Percentiles rank a stretch among this genome's conserved stretches.
Evolutionary conservation across 345 rosid genomes (phyloP).

Genomic region (Camelina sativa): DNA sequence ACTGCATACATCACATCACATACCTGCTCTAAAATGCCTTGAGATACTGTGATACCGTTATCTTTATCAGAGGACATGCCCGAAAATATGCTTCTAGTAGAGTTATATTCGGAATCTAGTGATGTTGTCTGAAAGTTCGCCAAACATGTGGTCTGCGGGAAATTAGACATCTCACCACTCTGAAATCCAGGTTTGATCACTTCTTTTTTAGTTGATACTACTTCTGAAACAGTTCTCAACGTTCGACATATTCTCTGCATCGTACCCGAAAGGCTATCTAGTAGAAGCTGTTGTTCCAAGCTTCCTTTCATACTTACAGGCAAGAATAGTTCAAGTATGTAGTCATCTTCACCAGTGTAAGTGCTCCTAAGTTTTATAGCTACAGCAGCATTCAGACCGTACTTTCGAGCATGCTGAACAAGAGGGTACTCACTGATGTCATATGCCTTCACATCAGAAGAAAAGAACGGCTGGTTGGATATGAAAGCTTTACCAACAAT

Average conservation of each 20-base stretch:
- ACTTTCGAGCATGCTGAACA: constrained; percentile 91
- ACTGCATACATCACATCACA: constrained; percentile 9
- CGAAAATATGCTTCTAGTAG: constrained; percentile 40
- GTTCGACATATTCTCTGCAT: constrained; percentile 86
- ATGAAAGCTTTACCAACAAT: constrained; percentile 86
- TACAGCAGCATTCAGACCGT: constrained; percentile 85
- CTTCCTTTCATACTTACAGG: constrained; percentile 77
- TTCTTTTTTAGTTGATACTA: constrained; percentile 49
- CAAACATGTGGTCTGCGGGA: constrained; percentile 40
- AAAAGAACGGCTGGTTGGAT: constrained; percentile 78
- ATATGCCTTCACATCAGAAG: constrained; percentile 75
- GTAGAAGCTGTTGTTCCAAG: constrained; percentile 80
- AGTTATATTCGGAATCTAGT: constrained; percentile 45
- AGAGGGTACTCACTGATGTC: constrained; percentile 79
- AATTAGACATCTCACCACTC: constrained; percentile 39
- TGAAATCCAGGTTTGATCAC: constrained; percentile 41
- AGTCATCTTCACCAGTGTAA: constrained; percentile 76
- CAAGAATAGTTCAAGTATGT: constrained; percentile 85
- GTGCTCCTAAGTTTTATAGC: constrained; percentile 89
- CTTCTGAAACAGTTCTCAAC: constrained; percentile 76
- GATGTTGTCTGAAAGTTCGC: constrained; percentile 45
- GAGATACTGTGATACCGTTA: constrained; percentile 44
- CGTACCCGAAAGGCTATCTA: constrained; percentile 78
- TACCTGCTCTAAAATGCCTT: constrained; percentile 60
- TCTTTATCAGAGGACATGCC: constrained; percentile 48